phyloP scores from a whole-genome alignment of 106 monocot species.

The Dendrobium chrysotoxum region DNA sequence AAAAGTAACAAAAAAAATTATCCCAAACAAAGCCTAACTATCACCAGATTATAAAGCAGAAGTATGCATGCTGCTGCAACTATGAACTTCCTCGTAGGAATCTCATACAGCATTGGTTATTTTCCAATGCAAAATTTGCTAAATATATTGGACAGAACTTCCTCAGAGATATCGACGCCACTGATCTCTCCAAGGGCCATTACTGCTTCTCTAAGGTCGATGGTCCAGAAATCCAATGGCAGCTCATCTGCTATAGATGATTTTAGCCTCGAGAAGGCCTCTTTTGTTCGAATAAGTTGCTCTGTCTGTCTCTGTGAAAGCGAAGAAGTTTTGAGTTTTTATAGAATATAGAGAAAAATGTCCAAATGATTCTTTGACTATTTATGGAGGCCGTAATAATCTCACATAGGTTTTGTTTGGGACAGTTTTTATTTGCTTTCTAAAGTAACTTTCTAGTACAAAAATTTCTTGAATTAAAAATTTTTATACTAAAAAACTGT shows the following conservation, averaged over 20 bases:
- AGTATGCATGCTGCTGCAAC: not conserved
- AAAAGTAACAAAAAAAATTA: too few relatives aligned
- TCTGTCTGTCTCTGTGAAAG: conserved; percentile 79
- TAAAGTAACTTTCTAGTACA: too few relatives aligned
- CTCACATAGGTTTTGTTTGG: too few relatives aligned
- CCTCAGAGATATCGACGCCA: conserved; percentile 76
- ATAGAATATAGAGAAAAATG: too few relatives aligned
- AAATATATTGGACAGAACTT: conserved; percentile 83
- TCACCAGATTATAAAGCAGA: not conserved
- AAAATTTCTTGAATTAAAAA: too few relatives aligned
- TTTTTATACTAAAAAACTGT: too few relatives aligned
- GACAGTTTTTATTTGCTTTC: too few relatives aligned
- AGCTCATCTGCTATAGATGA: conserved; percentile 59
- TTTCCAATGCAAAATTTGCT: conserved; percentile 98
- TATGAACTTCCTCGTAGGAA: too few relatives aligned
- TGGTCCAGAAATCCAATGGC: conserved; percentile 92
- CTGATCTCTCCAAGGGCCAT: conserved; percentile 82
- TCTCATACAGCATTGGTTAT: conserved; percentile 13
- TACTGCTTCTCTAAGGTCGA: conserved; percentile 87
- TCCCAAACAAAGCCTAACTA: too few relatives aligned
- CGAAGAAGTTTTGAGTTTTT: not conserved
- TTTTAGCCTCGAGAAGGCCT: conserved; percentile 53
- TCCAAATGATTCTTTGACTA: too few relatives aligned
- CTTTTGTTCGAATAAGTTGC: conserved; percentile 70
- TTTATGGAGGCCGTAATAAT: too few relatives aligned